phyloP scores from a whole-genome alignment of 2,329 filamentous ascomycete species.

The Orbilia javanica region DNA sequence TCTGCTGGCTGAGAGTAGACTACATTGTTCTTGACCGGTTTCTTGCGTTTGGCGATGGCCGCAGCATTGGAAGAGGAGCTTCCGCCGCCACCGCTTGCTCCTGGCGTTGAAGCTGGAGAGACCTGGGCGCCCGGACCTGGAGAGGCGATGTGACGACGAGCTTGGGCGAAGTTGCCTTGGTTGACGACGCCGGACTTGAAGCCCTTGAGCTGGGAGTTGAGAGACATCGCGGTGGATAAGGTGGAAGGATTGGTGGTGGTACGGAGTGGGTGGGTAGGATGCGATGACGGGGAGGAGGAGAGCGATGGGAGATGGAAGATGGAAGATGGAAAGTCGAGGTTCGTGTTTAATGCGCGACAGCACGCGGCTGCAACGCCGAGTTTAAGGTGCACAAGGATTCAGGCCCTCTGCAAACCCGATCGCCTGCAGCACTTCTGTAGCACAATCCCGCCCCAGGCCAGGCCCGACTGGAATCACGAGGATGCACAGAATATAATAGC shows the following conservation, averaged over 20 bases:
- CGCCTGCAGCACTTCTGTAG: not conserved
- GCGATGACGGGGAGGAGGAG: not conserved
- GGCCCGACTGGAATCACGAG: slow-evolving; percentile 4
- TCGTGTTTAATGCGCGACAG: slow-evolving; percentile 35
- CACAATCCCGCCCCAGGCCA: not conserved
- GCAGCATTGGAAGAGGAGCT: slow-evolving; percentile 18
- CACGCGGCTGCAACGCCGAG: slow-evolving; percentile 23
- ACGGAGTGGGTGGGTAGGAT: not conserved
- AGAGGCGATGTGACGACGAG: slow-evolving; percentile 53
- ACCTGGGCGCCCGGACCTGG: slow-evolving; percentile 41
- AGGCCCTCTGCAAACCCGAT: not conserved
- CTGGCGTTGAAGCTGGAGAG: slow-evolving; percentile 49
- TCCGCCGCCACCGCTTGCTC: slow-evolving; percentile 14
- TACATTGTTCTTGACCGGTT: slow-evolving; percentile 61
- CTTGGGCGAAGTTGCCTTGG: slow-evolving; percentile 55
- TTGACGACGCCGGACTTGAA: slow-evolving; percentile 53
- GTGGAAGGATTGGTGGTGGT: not conserved
- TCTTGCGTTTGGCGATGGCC: slow-evolving; percentile 42
- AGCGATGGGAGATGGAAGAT: not conserved
- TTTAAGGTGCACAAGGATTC: not conserved
- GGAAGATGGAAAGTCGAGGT: not conserved
- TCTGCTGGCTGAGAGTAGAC: slow-evolving; percentile 82
- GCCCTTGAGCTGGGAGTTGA: slow-evolving; percentile 48
- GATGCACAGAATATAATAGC: not conserved
- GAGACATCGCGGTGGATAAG: slow-evolving; percentile 36